A percentile compares a stretch with the other conserved stretches of the same genome.
Evolutionary conservation across 2,329 filamentous ascomycete species (phyloP).

Genomic region (Boeremia lycopersici): DNA sequence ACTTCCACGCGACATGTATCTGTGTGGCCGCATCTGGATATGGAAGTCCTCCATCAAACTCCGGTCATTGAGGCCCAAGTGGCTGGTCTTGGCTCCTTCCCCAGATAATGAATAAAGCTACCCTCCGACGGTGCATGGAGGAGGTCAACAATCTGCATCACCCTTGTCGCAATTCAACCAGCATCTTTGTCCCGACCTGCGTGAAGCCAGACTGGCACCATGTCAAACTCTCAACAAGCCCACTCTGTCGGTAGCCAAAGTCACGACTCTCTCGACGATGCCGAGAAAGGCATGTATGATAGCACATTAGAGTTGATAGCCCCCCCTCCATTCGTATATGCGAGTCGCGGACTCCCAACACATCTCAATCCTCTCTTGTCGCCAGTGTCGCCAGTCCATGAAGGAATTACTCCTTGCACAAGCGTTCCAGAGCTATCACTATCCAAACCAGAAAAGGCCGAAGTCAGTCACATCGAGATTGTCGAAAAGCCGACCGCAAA

Average conservation of each 20-base stretch:
- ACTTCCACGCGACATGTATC: slow-evolving; percentile 25
- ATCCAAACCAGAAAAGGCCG: slow-evolving; percentile 24
- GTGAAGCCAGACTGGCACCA: slow-evolving; percentile 21
- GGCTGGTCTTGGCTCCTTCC: slow-evolving; percentile 29
- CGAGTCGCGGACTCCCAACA: slow-evolving; percentile 20
- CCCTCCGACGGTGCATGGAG: slow-evolving; percentile 25
- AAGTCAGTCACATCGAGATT: slow-evolving; percentile 24
- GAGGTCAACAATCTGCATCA: slow-evolving; percentile 27
- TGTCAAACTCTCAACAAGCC: slow-evolving; percentile 29
- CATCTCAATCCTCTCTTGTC: slow-evolving; percentile 21
- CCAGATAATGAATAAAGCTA: slow-evolving; percentile 34
- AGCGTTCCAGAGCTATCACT: slow-evolving; percentile 42
- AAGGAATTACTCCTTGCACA: slow-evolving; percentile 42
- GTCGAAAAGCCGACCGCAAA: slow-evolving; percentile 27
- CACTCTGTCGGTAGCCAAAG: slow-evolving; percentile 22
- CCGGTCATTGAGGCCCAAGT: slow-evolving; percentile 22
- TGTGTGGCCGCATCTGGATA: slow-evolving; percentile 26
- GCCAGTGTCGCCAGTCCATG: slow-evolving; percentile 38
- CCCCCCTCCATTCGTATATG: slow-evolving; percentile 37
- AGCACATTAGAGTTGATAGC: slow-evolving; percentile 29
- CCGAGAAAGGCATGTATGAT: slow-evolving; percentile 43
- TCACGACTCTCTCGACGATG: slow-evolving; percentile 37
- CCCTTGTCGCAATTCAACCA: slow-evolving; percentile 29
- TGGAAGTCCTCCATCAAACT: slow-evolving; percentile 21
- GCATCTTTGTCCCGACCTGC: slow-evolving; percentile 24